These are phyloP conservation scores for Begonia fuchsioides DNA, from an alignment of 306 rosid species.

Conservation along the genomic window DNA sequence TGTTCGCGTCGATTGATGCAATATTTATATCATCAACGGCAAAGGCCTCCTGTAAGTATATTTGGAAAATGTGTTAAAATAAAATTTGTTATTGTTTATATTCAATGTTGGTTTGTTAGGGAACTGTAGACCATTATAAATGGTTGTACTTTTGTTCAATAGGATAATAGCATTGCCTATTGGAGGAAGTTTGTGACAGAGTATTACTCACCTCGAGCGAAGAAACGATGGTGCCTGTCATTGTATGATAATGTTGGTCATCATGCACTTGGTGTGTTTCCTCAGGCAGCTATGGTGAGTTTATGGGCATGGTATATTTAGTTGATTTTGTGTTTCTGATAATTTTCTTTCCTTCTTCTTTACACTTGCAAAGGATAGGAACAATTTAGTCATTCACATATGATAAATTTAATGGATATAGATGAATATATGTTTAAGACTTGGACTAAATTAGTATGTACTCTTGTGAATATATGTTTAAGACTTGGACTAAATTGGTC, in stretches of 20 bases:
- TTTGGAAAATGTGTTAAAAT: no score
- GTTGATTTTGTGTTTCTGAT: neutral
- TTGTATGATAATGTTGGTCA: conserved; percentile 75
- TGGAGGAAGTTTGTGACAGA: conserved; percentile 97
- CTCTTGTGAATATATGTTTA: no score
- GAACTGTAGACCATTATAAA: no score
- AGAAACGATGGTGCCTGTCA: conserved; percentile 93
- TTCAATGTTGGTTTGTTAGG: no score
- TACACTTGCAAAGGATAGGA: neutral
- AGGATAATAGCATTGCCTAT: conserved; percentile 91
- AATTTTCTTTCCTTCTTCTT: neutral
- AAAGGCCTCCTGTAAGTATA: conserved; percentile 61
- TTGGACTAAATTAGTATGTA: neutral
- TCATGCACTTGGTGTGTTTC: conserved; percentile 86
- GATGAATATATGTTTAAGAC: neutral
- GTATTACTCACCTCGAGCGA: conserved; percentile 95
- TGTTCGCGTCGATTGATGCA: conserved; percentile 97
- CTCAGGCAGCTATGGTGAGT: conserved; percentile 84
- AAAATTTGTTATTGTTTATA: no score
- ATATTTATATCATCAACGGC: conserved; percentile 84
- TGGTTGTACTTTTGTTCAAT: conserved; percentile 2
- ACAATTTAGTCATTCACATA: neutral
- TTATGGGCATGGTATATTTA: neutral
- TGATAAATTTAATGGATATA: neutral
- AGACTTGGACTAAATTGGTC: no score